Conservation (phyloP, 192 early-diverging fungal species). For the Neocallimastix lanati region DNA sequence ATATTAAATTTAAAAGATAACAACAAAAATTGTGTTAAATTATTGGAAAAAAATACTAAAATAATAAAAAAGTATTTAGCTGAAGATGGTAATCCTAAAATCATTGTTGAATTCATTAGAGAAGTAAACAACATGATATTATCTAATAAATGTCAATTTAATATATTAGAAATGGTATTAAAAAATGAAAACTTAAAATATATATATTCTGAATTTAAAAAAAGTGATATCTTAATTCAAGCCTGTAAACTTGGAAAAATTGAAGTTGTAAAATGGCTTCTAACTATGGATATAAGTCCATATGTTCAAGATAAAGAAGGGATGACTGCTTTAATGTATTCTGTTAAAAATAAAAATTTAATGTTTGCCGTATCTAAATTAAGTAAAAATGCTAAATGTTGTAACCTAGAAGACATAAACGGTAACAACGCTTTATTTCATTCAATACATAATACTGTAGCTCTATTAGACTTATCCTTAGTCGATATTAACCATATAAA, state of each 20-base stretch:
- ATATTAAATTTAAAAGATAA: too few relatives aligned
- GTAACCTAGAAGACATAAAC: background rate
- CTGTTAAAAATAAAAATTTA: background rate
- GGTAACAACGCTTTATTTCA: background rate
- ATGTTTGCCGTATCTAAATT: background rate
- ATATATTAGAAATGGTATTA: too few relatives aligned
- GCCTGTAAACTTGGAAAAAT: background rate
- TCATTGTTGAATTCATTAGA: too few relatives aligned
- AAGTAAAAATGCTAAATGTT: background rate
- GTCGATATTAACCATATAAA: background rate
- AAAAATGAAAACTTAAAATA: too few relatives aligned
- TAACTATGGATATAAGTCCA: background rate
- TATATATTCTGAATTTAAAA: too few relatives aligned
- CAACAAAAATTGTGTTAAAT: too few relatives aligned
- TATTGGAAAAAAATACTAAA: too few relatives aligned
- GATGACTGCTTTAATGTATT: background rate
- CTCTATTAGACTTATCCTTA: background rate
- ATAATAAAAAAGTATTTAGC: too few relatives aligned
- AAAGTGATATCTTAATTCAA: background rate
- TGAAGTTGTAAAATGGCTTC: background rate
- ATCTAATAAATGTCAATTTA: too few relatives aligned
- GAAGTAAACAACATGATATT: too few relatives aligned
- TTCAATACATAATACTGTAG: background rate
- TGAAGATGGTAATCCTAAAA: too few relatives aligned
- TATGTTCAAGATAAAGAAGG: background rate